Evolutionary conservation across 2,329 filamentous ascomycete species (phyloP).

Genomic region (Penicillium polonicum): DNA sequence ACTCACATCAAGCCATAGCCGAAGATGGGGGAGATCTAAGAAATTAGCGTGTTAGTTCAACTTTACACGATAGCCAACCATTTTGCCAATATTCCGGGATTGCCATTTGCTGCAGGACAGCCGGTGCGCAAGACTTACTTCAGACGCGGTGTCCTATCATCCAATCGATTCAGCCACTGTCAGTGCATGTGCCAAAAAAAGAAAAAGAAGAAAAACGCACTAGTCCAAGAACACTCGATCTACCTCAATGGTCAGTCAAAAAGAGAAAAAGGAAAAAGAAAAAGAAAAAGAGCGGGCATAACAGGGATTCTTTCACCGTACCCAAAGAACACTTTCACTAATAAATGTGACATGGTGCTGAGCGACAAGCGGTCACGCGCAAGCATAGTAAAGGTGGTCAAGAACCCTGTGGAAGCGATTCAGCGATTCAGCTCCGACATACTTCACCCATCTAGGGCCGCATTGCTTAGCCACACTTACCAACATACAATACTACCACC

Average conservation of each 20-base stretch:
- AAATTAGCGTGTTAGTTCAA: conserved; percentile 39
- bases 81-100: conserved; percentile 30
- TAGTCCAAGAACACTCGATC: conserved; percentile 58
- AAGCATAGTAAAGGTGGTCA: conserved; percentile 71
- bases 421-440: conserved; percentile 7
- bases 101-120: conserved; percentile 34
- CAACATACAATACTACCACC: conserved; percentile 77
- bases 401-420: conserved; percentile 59
- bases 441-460: conserved; percentile 6
- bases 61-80: conserved; percentile 41
- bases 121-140: conserved; percentile 36
- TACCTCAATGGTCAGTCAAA: conserved; percentile 25
- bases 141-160: conserved; percentile 38
- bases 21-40: conserved; percentile 43
- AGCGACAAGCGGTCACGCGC: conserved; percentile 57
- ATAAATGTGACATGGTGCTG: conserved; percentile 58
- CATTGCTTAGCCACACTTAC: conserved; percentile 38
- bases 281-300: conserved; percentile 23
- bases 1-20: conserved; percentile 43
- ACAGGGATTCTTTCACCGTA: conserved; percentile 30
- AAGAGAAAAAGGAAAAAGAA: not conserved
- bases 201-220: conserved; percentile 43
- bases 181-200: conserved; percentile 19
- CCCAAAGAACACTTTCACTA: conserved; percentile 64
- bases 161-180: conserved; percentile 45